Conservation (phyloP, 2,329 filamentous ascomycete genomes). For the Elsinoe fawcettii region DNA sequence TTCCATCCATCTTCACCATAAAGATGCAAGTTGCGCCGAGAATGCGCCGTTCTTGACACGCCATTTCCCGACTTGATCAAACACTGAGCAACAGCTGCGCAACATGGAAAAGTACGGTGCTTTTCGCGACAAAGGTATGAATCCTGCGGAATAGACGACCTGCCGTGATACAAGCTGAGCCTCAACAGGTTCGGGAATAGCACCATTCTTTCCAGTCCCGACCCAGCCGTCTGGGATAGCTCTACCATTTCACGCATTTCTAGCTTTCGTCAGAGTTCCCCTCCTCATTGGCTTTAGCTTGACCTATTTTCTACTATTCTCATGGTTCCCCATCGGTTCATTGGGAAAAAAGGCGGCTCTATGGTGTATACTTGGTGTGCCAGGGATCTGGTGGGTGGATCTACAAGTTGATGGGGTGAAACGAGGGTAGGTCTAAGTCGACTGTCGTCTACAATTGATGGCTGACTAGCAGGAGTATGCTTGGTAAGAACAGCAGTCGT, state of each 20-base stretch:
- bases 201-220: constrained; percentile 82
- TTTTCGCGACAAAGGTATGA: constrained; percentile 76
- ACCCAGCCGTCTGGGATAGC: constrained; percentile 56
- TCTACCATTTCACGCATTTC: constrained; percentile 50
- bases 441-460: background rate
- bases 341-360: constrained; percentile 71
- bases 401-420: constrained; percentile 96
- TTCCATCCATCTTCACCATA: background rate
- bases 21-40: constrained; percentile 11
- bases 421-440: constrained; percentile 56
- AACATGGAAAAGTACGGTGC: constrained; percentile 91
- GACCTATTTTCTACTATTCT: constrained; percentile 68
- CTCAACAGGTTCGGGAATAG: constrained; percentile 76
- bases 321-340: constrained; percentile 63
- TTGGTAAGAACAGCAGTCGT: constrained; percentile 65
- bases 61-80: background rate
- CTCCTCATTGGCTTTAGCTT: constrained; percentile 61
- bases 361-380: constrained; percentile 80
- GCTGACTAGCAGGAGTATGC: constrained; percentile 40
- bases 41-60: constrained; percentile 10
- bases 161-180: constrained; percentile 4
- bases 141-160: background rate
- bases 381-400: constrained; percentile 97
- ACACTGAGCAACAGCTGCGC: background rate
- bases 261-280: constrained; percentile 76